These are phyloP conservation scores for Chytriomyces confervae DNA, from an alignment of 192 early-diverging fungal genomes.

Conservation along the genomic window DNA sequence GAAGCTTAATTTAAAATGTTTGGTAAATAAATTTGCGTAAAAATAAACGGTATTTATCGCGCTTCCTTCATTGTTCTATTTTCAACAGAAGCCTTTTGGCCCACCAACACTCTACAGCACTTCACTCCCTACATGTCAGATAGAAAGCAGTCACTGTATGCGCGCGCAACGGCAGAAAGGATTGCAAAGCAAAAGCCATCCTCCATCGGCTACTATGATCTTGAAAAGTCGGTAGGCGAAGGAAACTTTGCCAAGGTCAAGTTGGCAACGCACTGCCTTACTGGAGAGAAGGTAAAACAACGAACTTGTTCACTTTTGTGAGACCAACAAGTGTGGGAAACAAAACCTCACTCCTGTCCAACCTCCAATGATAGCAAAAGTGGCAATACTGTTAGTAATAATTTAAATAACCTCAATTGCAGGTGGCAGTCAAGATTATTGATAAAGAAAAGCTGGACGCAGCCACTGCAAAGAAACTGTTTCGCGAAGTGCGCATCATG, in stretches of 20 bases:
- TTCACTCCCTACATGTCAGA: slow-evolving; percentile 6
- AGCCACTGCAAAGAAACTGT: slow-evolving; percentile 63
- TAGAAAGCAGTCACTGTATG: slow-evolving; percentile 42
- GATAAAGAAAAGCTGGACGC: slow-evolving; percentile 67
- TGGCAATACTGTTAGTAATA: slow-evolving; percentile 20
- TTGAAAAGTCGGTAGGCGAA: slow-evolving; percentile 64
- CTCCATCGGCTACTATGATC: slow-evolving; percentile 66
- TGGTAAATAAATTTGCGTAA: no score
- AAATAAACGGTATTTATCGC: no score
- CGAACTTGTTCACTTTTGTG: background rate
- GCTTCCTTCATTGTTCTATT: no score
- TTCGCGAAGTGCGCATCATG: slow-evolving; percentile 70
- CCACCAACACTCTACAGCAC: background rate
- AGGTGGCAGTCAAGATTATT: slow-evolving; percentile 71
- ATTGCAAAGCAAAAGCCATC: slow-evolving; percentile 48
- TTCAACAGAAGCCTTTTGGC: no score
- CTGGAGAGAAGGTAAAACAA: slow-evolving; percentile 58
- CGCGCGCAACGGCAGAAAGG: slow-evolving; percentile 48
- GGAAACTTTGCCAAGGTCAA: slow-evolving; percentile 70
- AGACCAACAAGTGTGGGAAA: no score
- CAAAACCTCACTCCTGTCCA: no score
- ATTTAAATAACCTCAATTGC: background rate
- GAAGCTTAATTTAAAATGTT: background rate
- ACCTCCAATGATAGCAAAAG: background rate
- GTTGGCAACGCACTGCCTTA: slow-evolving; percentile 64